phyloP scores from a whole-genome alignment of 305 asterid species.

The Fraxinus velutina region DNA sequence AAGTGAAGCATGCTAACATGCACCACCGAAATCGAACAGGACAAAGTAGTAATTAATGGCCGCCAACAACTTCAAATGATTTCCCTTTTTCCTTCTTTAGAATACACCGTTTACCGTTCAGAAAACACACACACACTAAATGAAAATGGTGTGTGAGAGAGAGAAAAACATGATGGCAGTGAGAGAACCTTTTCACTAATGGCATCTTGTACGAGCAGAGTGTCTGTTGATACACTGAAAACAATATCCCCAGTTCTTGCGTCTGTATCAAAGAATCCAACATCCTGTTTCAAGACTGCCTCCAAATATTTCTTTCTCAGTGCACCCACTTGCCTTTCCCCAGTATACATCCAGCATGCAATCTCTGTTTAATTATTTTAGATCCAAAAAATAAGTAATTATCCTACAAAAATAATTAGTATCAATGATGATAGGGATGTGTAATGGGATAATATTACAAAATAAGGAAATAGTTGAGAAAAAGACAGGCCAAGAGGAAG shows the following conservation, averaged over 20 bases:
- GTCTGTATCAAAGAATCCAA: conserved; percentile 95
- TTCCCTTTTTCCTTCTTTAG: background rate
- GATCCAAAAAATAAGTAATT: background rate
- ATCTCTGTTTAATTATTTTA: conserved; percentile 48
- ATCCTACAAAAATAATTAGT: background rate
- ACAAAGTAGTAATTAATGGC: background rate
- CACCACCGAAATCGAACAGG: conserved; percentile 10
- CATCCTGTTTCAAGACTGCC: conserved; percentile 91
- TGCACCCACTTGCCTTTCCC: conserved; percentile 92
- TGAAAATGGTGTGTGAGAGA: background rate
- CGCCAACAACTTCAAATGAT: background rate
- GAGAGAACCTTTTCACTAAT: conserved; percentile 82
- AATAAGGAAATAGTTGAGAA: conserved; percentile 34
- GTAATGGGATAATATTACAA: conserved; percentile 37
- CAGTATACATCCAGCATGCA: conserved; percentile 96
- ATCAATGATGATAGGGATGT: conserved; percentile 49
- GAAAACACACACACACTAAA: conserved; percentile 13
- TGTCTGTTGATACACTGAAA: conserved; percentile 93
- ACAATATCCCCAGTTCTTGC: conserved; percentile 98
- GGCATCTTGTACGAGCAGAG: conserved; percentile 98
- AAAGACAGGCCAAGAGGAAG: conserved; percentile 62
- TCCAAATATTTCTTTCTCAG: conserved; percentile 87
- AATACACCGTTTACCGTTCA: background rate
- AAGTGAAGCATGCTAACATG: conserved; percentile 22
- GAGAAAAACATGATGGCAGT: background rate